Percentiles rank a stretch among this genome's conserved stretches.
Evolutionary conservation across 2,329 filamentous ascomycete species (phyloP).

Genomic region (Leptographium procerum): DNA sequence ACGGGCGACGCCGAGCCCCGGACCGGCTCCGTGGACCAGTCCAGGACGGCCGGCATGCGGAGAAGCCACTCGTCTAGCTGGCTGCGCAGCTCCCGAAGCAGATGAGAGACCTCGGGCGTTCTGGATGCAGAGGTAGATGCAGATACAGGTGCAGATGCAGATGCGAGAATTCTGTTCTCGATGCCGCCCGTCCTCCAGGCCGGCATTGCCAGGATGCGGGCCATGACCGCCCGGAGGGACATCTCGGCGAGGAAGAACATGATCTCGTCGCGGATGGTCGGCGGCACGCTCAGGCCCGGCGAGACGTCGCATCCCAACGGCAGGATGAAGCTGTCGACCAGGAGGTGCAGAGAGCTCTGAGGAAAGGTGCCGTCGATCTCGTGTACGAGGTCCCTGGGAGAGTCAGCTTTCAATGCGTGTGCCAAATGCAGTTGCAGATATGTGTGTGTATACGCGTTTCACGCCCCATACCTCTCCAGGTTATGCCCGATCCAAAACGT

Average conservation of each 20-base stretch:
- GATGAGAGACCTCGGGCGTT: neutral
- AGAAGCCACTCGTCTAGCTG: neutral
- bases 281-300: neutral
- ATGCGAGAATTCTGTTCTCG: too few species aligned
- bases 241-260: slow-evolving; percentile 1
- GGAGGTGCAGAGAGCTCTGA: neutral
- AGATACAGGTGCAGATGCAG: too few species aligned
- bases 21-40: neutral
- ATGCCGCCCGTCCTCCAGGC: neutral
- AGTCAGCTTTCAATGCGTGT: neutral
- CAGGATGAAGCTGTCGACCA: neutral
- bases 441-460: too few species aligned
- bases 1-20: neutral
- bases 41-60: neutral
- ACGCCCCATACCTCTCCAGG: neutral
- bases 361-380: neutral
- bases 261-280: neutral
- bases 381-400: neutral
- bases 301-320: neutral
- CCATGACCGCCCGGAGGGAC: neutral
- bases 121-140: neutral
- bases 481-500: neutral
- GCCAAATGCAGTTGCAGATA: neutral
- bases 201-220: neutral
- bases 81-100: neutral